These are phyloP conservation scores for Huntiella moniliformis DNA, from an alignment of 2,329 filamentous ascomycete species.

Conservation along the genomic window DNA sequence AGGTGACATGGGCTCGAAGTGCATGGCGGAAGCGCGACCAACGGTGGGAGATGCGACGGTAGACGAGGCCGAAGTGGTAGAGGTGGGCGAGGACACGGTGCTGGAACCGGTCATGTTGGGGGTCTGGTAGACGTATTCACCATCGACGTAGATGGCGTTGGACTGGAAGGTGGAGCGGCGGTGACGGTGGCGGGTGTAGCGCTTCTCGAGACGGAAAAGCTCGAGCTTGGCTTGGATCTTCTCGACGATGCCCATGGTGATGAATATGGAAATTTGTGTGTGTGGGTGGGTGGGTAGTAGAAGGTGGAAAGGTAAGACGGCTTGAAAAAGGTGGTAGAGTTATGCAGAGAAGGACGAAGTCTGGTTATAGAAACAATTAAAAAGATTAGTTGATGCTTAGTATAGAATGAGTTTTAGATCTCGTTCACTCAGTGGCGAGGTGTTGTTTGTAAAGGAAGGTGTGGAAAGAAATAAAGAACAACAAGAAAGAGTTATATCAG, in stretches of 20 bases:
- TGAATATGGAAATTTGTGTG: neutral
- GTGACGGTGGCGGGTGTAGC: conserved; percentile 73
- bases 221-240: conserved; percentile 55
- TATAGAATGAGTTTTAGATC: neutral
- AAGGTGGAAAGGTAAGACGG: neutral
- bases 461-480: neutral
- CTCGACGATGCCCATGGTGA: conserved; percentile 33
- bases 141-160: conserved; percentile 82
- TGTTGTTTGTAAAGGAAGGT: neutral
- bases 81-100: neutral
- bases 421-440: neutral
- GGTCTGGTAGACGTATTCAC: conserved; percentile 74
- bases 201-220: conserved; percentile 85
- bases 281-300: neutral
- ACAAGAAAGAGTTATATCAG: neutral
- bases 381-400: neutral
- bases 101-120: conserved; percentile 40
- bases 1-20: conserved; percentile 6
- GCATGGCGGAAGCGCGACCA: conserved; percentile 1
- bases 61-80: neutral
- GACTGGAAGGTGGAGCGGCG: conserved; percentile 79
- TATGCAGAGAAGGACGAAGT: neutral
- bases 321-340: neutral
- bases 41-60: neutral
- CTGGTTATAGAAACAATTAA: neutral